These are phyloP conservation scores for Quambalaria eucalypti DNA, from an alignment of 1,284 basidiomycete genomes.

Conservation along the genomic window DNA sequence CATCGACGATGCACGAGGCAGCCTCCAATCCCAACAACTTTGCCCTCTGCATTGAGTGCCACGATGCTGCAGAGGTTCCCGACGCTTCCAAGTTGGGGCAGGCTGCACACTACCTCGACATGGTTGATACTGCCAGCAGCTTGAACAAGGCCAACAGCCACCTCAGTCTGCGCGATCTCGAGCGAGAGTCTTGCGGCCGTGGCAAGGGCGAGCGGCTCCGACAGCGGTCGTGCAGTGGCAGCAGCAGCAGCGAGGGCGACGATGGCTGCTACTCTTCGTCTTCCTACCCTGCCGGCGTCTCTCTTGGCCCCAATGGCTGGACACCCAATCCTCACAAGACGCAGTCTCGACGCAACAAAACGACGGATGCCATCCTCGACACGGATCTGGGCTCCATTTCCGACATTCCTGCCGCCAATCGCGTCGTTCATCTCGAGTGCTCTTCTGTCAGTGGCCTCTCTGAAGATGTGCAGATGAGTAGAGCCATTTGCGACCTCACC, in stretches of 20 bases:
- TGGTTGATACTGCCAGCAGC: slow-evolving; percentile 55
- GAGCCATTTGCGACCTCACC: slow-evolving; percentile 28
- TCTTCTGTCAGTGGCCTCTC: slow-evolving; percentile 11
- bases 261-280: background rate
- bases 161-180: slow-evolving; percentile 56
- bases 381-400: background rate
- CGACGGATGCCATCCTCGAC: no score
- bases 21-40: slow-evolving; percentile 65
- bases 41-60: slow-evolving; percentile 76
- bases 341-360: no score
- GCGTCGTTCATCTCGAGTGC: slow-evolving; percentile 43
- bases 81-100: slow-evolving; percentile 55
- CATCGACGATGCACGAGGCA: background rate
- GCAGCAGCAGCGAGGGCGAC: background rate
- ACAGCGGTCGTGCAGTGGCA: no score
- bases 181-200: no score
- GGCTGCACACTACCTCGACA: slow-evolving; percentile 52
- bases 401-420: slow-evolving; percentile 14
- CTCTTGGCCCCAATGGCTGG: slow-evolving; percentile 40
- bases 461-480: slow-evolving; percentile 3
- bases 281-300: no score
- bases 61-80: slow-evolving; percentile 63
- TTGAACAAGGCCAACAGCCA: slow-evolving; percentile 55
- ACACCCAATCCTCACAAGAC: slow-evolving; percentile 22
- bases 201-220: no score